A percentile compares a stretch with the other conserved stretches of the same genome.
These are phyloP conservation scores for Sapria himalayana DNA, from an alignment of 345 rosid genomes.

Conservation along the genomic window DNA sequence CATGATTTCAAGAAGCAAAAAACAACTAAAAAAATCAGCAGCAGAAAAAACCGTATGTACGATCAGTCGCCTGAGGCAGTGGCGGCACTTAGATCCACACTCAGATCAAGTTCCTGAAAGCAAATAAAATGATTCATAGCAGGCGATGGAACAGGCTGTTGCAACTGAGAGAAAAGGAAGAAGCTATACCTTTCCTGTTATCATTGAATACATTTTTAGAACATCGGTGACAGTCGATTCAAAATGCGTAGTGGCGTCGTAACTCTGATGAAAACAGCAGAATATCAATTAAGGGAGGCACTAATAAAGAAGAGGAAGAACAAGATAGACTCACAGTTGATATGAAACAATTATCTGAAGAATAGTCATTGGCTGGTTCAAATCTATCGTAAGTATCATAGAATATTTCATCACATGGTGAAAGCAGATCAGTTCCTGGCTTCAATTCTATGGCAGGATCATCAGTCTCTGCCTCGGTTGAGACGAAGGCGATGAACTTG, in stretches of 20 bases:
- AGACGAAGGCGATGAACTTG: conserved; percentile 79
- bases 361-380: conserved; percentile 64
- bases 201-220: conserved; percentile 68
- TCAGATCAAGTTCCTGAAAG: conserved; percentile 54
- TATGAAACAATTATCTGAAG: conserved; percentile 79
- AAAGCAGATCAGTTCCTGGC: conserved; percentile 72
- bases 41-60: neutral
- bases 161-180: too few relatives aligned
- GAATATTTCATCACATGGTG: conserved; percentile 75
- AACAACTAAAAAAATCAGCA: neutral
- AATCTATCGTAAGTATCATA: conserved; percentile 58
- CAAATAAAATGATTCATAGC: neutral
- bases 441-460: conserved; percentile 51
- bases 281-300: neutral
- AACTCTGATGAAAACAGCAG: conserved; percentile 38
- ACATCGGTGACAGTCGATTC: conserved; percentile 84
- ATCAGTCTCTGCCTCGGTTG: conserved; percentile 83
- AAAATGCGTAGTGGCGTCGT: conserved; percentile 92
- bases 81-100: conserved; percentile 81
- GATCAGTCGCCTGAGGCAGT: conserved; percentile 73
- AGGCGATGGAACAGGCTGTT: too few relatives aligned
- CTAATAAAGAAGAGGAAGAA: neutral
- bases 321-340: conserved; percentile 36
- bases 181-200: conserved; percentile 76
- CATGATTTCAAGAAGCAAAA: neutral